A percentile compares a stretch with the other conserved stretches of the same genome.
These are phyloP conservation scores for Hemerocallis citrina DNA, from an alignment of 106 monocot species.

Conservation along the genomic window DNA sequence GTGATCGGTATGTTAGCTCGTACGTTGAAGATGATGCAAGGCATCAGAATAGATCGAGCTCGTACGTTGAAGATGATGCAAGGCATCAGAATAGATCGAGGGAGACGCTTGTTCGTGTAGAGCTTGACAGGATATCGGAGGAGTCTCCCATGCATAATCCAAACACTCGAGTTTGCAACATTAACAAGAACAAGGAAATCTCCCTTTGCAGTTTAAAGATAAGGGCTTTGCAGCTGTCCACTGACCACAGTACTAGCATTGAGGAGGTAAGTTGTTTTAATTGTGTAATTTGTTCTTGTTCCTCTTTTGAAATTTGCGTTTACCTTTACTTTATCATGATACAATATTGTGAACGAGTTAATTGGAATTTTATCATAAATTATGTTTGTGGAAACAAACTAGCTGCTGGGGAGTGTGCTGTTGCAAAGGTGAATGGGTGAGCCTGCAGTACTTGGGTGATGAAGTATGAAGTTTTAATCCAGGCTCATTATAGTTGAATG, in stretches of 20 bases:
- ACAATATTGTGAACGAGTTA: background rate
- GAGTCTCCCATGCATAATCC: conserved; percentile 85
- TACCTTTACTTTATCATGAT: background rate
- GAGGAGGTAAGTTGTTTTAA: conserved; percentile 52
- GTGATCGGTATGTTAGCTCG: conserved; percentile 21
- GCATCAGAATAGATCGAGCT: conserved; percentile 51
- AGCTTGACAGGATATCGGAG: conserved; percentile 92
- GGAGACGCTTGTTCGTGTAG: conserved; percentile 70
- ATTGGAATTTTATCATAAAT: background rate
- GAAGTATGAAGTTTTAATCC: too few relatives aligned
- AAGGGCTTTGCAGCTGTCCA: conserved; percentile 75
- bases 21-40: conserved; percentile 33
- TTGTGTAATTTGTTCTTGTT: background rate
- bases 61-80: conserved; percentile 30
- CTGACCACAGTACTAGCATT: conserved; percentile 79
- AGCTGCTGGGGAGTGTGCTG: too few relatives aligned
- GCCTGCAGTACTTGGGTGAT: too few relatives aligned
- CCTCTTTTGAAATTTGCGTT: background rate
- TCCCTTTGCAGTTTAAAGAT: conserved; percentile 65
- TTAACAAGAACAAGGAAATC: conserved; percentile 64
- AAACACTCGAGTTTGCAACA: conserved; percentile 31
- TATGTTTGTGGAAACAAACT: background rate
- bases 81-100: conserved; percentile 50
- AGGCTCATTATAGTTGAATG: too few relatives aligned
- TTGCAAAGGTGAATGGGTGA: too few relatives aligned